A percentile compares a stretch with the other conserved stretches of the same genome.
Evolutionary conservation across 78 protist species (phyloP).

Genomic region (Dictyostelium intermedium): DNA sequence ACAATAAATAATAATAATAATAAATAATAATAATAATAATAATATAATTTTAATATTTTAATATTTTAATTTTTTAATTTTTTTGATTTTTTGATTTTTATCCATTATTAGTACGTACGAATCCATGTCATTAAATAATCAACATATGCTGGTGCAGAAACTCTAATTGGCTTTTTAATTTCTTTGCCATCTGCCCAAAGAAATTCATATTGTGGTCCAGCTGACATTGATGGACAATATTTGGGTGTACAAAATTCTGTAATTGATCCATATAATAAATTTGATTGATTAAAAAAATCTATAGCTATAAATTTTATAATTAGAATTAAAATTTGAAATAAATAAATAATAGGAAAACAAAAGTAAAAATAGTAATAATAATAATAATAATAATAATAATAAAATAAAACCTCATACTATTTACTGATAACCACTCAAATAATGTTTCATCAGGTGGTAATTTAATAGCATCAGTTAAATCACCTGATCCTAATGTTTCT

Average conservation of each 20-base stretch:
- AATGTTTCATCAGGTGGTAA: slow-evolving; percentile 79
- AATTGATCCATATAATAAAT: slow-evolving; percentile 85
- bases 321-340: not conserved
- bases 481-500: slow-evolving; percentile 79
- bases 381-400: not conserved
- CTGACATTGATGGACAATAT: slow-evolving; percentile 87
- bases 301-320: slow-evolving; percentile 55
- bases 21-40: no score
- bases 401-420: slow-evolving; percentile 38
- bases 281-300: slow-evolving; percentile 89
- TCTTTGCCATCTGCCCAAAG: slow-evolving; percentile 94
- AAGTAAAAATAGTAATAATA: no score
- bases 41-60: no score
- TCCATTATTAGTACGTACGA: slow-evolving; percentile 31
- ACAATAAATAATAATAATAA: no score
- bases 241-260: slow-evolving; percentile 86
- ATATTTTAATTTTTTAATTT: no score
- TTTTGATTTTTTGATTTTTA: no score
- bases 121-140: slow-evolving; percentile 96
- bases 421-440: slow-evolving; percentile 82
- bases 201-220: slow-evolving; percentile 70
- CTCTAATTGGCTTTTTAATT: slow-evolving; percentile 88
- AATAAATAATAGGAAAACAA: not conserved
- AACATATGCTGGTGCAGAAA: slow-evolving; percentile 94
- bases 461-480: slow-evolving; percentile 76